Percentiles rank a stretch among this genome's conserved stretches.
Evolutionary conservation across 2,329 filamentous ascomycete genomes (phyloP).

Genomic region (Chaetomium sp.): DNA sequence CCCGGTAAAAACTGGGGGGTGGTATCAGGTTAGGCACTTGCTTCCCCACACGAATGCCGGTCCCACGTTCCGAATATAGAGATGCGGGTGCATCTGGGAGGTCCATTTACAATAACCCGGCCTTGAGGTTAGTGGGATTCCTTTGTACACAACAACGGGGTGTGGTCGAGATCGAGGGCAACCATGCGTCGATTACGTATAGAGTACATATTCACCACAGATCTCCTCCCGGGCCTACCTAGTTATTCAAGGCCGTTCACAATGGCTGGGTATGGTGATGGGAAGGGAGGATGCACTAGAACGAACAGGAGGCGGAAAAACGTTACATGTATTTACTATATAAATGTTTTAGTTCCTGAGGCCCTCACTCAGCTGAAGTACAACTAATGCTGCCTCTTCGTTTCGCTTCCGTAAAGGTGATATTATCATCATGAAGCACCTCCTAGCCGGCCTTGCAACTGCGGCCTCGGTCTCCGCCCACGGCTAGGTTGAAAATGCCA

Average conservation of each 20-base stretch:
- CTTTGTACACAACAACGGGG: background rate
- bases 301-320: no score
- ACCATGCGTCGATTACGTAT: background rate
- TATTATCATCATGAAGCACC: constrained; percentile 10
- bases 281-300: no score
- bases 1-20: background rate
- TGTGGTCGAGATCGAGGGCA: background rate
- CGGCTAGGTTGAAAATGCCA: constrained; percentile 50
- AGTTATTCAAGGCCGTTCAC: background rate
- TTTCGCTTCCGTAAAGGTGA: background rate
- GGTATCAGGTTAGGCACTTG: background rate
- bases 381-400: no score
- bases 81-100: background rate
- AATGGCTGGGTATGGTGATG: no score
- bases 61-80: background rate
- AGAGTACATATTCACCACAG: background rate
- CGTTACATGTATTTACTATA: no score
- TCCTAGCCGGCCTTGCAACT: constrained; percentile 7
- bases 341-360: no score
- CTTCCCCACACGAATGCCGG: background rate
- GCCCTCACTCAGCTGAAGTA: no score
- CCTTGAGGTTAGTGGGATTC: background rate
- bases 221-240: background rate
- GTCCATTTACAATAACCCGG: background rate
- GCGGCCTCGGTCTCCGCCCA: constrained; percentile 43